Conservation (phyloP, 352 stramenopile genomes). For the Pythium periplocum region DNA sequence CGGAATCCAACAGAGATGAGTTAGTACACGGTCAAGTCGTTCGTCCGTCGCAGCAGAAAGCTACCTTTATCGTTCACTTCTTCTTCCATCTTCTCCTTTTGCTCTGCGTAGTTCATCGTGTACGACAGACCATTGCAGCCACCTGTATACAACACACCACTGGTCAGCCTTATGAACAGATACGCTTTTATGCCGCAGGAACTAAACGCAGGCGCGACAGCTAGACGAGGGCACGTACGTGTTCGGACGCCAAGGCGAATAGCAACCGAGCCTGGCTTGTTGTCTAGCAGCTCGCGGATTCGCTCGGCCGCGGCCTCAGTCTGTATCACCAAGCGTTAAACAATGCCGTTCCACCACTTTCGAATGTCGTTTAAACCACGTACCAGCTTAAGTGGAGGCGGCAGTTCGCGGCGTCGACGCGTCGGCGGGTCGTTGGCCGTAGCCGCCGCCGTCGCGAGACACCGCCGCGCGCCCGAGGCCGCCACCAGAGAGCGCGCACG, state of each 20-base stretch:
- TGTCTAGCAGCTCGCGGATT: constrained; percentile 82
- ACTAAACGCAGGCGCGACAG: no score
- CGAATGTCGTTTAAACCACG: constrained; percentile 2
- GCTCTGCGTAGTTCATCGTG: constrained; percentile 98
- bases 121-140: constrained; percentile 99
- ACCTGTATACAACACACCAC: constrained; percentile 25
- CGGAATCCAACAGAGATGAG: neutral
- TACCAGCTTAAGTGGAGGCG: constrained; percentile 72
- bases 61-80: constrained; percentile 88
- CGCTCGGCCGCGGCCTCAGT: constrained; percentile 84
- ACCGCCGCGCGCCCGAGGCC: constrained; percentile 1
- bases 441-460: constrained; percentile 34
- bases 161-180: no score
- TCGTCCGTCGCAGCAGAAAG: neutral
- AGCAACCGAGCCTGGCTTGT: constrained; percentile 88
- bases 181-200: no score
- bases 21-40: neutral
- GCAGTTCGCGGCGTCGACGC: constrained; percentile 62
- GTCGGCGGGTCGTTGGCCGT: constrained; percentile 24
- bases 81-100: constrained; percentile 92
- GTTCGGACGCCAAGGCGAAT: constrained; percentile 96
- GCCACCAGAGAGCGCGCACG: neutral
- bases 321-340: constrained; percentile 18
- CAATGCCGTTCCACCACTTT: no score
- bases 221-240: constrained; percentile 29